Evolutionary conservation across 169 alveolate species (phyloP), one percentile per base, ranked within the genome.

Genomic region (Plasmodium vivax): DNA sequence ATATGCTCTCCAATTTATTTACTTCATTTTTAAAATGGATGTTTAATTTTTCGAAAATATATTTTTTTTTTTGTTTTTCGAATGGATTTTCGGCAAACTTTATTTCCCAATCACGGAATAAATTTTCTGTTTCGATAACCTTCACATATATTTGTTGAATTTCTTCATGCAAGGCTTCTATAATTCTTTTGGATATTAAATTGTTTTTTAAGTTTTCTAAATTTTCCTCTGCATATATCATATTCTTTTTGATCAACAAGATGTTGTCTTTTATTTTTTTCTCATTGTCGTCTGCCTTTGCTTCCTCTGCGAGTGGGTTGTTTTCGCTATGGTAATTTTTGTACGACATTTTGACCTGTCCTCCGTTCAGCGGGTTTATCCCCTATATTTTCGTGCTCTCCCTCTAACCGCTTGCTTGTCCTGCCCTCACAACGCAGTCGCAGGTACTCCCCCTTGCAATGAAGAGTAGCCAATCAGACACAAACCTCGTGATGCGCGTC

Each of bases 21-120:
- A 90, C 94, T 58, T 90, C 94, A 80, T 90, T 90, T 81, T 90
- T 90, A 90, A 90, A 90, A 90, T 90, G 94, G 27, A 90, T 90
- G 68, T 90, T 90, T 51, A 90, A 81, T 36, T 90, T 90, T 79
- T 90, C 94, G 81, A 90, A 90, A 2, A 90, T 90, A 90, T 90
- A 90, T 81, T 90, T 90, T 82, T 90, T 90, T 38, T 90, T 58
- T 30, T 90, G 94, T 32, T 90, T 90, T 80, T 90, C 94, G 51
- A 90, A 90, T 8, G 94, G 94, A 51, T 90, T 81, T 30, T 71
- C 94, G 43, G 94, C 88, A 90, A 90, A 90, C 43, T 82, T 80
- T 19, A 90, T 81, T 80, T 90, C 94, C 94, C 94, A 90, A 3
- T 90, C 94, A 27, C 92, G 83, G 74, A 90, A 90, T 71, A 90